These are phyloP conservation scores for Excoecaria cochinchinensis DNA, from an alignment of 345 rosid species.

Conservation along the genomic window DNA sequence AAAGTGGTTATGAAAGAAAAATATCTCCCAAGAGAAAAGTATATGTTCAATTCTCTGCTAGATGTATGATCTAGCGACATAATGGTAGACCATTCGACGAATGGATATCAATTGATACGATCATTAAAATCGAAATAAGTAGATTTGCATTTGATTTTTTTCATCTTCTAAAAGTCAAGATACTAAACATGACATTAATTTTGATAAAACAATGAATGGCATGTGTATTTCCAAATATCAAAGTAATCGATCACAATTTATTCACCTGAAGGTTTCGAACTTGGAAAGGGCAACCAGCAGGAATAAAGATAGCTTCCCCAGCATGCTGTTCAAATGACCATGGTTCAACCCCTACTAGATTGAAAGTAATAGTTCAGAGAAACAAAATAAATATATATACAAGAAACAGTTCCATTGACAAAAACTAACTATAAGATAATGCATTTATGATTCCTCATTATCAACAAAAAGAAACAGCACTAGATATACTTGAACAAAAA, in stretches of 20 bases:
- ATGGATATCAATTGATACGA: neutral
- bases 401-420: neutral
- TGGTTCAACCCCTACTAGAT: slow-evolving; percentile 78
- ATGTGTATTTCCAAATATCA: neutral
- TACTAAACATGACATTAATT: neutral
- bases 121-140: slow-evolving; percentile 3
- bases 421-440: neutral
- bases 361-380: slow-evolving; percentile 1
- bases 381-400: neutral
- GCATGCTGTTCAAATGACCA: slow-evolving; percentile 79
- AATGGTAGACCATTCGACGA: neutral
- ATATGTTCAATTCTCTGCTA: neutral
- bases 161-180: neutral
- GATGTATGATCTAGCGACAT: neutral
- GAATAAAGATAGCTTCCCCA: slow-evolving; percentile 88
- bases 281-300: slow-evolving; percentile 97
- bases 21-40: neutral
- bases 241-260: slow-evolving; percentile 11
- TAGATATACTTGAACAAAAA: neutral
- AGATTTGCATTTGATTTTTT: neutral
- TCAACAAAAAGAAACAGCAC: slow-evolving; percentile 3
- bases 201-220: neutral
- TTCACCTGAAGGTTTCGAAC: slow-evolving; percentile 72
- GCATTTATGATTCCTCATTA: neutral
- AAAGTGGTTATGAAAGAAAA: neutral